Conservation (phyloP, 2,329 filamentous ascomycete genomes). For the Pseudogymnoascus sp. region DNA sequence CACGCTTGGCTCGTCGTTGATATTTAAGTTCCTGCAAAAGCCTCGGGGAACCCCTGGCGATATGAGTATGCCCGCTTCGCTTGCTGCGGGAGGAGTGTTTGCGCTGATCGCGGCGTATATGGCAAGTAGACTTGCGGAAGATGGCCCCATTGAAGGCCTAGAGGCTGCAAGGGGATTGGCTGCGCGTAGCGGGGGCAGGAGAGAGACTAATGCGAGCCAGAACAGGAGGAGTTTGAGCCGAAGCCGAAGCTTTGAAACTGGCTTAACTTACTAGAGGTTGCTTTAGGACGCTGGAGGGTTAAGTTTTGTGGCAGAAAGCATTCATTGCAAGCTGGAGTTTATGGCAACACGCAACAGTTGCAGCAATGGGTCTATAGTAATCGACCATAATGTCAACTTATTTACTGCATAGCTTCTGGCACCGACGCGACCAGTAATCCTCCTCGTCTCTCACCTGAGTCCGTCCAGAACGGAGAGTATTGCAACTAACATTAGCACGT, state of each 20-base stretch:
- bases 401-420: no score
- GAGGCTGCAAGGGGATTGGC: background rate
- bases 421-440: background rate
- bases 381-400: background rate
- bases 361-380: background rate
- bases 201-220: conserved; percentile 1
- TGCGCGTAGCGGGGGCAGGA: background rate
- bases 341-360: background rate
- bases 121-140: conserved; percentile 27
- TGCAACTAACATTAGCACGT: background rate
- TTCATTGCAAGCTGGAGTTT: background rate
- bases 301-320: background rate
- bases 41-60: conserved; percentile 77
- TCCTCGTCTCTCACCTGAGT: background rate
- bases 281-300: background rate
- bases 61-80: conserved; percentile 75
- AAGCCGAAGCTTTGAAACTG: conserved; percentile 6
- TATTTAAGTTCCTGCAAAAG: conserved; percentile 83
- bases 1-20: conserved; percentile 71
- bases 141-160: conserved; percentile 11
- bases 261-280: background rate
- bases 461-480: background rate
- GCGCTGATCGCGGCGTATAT: conserved; percentile 70
- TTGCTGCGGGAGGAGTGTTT: conserved; percentile 74
- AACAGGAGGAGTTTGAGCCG: conserved; percentile 8